Conservation (phyloP, 2,329 filamentous ascomycete species). For the Pyrenophora teres region DNA sequence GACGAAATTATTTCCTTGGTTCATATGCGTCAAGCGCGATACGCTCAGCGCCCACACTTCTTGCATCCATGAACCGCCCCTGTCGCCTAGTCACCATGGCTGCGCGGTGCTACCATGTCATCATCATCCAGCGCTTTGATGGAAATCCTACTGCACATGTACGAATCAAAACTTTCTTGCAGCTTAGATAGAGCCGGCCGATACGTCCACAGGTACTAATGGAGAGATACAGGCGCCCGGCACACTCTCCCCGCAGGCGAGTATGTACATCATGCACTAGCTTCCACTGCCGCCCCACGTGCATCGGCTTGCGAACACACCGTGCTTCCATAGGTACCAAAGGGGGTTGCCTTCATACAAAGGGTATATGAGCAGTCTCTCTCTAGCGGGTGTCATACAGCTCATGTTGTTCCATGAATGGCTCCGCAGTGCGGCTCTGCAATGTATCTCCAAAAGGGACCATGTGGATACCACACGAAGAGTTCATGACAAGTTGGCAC, state of each 20-base stretch:
- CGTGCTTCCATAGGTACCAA: not conserved
- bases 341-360: not conserved
- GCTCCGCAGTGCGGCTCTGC: too few relatives aligned
- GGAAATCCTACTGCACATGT: not conserved
- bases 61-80: not conserved
- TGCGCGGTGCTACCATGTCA: not conserved
- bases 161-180: not conserved
- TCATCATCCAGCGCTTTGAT: not conserved
- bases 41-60: not conserved
- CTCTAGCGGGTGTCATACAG: too few relatives aligned
- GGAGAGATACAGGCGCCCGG: constrained; percentile 7
- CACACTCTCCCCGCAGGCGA: constrained; percentile 6
- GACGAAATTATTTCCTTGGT: not conserved
- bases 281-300: constrained; percentile 6
- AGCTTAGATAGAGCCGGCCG: not conserved
- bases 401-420: too few relatives aligned
- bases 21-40: not conserved
- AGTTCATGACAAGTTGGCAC: not conserved
- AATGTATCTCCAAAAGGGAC: too few relatives aligned
- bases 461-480: too few relatives aligned
- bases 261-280: not conserved
- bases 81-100: not conserved
- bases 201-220: not conserved
- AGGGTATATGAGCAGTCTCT: not conserved
- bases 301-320: constrained; percentile 1